phyloP scores from a whole-genome alignment of 2,329 filamentous ascomycete species.

The Microthyrium microscopicum region DNA sequence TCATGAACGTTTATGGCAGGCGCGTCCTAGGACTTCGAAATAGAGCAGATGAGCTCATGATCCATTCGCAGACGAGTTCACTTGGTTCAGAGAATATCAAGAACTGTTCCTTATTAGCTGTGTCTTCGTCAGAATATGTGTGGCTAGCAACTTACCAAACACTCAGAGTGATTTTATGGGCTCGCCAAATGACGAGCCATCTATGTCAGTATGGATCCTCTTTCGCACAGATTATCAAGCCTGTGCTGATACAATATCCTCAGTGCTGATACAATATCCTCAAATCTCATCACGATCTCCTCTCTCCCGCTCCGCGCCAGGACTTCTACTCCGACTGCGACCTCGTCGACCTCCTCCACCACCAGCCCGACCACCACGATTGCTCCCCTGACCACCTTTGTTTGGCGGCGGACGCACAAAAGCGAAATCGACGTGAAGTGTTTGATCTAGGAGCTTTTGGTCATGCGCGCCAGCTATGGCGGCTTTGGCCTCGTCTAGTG shows the following conservation, averaged over 20 bases:
- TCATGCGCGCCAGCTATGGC: conserved; percentile 67
- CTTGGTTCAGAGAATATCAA: too few species aligned
- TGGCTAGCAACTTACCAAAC: too few species aligned
- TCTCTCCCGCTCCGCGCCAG: conserved; percentile 20
- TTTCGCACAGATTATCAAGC: neutral
- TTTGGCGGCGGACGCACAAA: conserved; percentile 61
- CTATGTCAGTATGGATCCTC: neutral
- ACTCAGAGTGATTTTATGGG: neutral
- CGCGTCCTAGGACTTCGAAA: too few species aligned
- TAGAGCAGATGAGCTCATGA: too few species aligned
- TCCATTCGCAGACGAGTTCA: too few species aligned
- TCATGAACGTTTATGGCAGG: too few species aligned
- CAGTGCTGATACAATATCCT: too few species aligned
- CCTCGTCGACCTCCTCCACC: conserved; percentile 12
- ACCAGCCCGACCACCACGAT: conserved; percentile 15
- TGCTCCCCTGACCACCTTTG: conserved; percentile 28
- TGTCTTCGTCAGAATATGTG: too few species aligned
- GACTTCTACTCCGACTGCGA: conserved; percentile 27
- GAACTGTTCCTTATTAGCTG: too few species aligned
- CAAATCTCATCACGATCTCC: conserved; percentile 6
- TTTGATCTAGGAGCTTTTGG: conserved; percentile 66
- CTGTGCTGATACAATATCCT: conserved; percentile 1
- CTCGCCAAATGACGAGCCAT: neutral
- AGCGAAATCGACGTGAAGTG: conserved; percentile 65
- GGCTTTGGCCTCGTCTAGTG: conserved; percentile 60